These are phyloP conservation scores for Quercus engelmannii DNA, from an alignment of 306 rosid genomes.

Conservation along the genomic window DNA sequence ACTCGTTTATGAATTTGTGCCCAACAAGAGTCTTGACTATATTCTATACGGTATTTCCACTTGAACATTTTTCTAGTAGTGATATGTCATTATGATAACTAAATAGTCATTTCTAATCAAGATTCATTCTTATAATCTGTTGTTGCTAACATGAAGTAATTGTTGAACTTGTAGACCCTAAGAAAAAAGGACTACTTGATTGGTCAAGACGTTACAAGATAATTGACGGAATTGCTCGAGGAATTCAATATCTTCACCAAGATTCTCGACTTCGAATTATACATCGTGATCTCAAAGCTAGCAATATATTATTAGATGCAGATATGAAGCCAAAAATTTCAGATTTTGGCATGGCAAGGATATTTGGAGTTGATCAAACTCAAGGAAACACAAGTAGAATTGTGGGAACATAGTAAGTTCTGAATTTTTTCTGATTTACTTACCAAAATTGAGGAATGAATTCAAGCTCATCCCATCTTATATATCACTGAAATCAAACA, in stretches of 20 bases:
- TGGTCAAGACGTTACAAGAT: background rate
- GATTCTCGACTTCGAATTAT: background rate
- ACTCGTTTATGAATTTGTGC: constrained; percentile 19
- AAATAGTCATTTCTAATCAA: too few relatives aligned
- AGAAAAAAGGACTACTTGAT: background rate
- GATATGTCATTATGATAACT: too few relatives aligned
- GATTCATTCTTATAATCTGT: too few relatives aligned
- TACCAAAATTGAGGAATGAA: too few relatives aligned
- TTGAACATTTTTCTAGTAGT: too few relatives aligned
- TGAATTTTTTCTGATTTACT: too few relatives aligned
- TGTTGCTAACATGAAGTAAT: too few relatives aligned
- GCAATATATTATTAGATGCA: background rate
- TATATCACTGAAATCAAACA: too few relatives aligned
- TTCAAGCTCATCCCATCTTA: too few relatives aligned
- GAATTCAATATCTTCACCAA: background rate
- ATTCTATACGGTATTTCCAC: background rate
- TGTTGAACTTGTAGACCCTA: background rate
- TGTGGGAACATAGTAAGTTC: background rate
- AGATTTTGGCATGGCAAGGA: background rate
- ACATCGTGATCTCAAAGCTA: background rate
- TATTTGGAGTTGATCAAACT: background rate
- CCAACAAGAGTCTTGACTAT: constrained; percentile 31
- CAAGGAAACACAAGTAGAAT: background rate
- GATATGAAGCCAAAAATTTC: background rate
- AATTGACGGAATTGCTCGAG: background rate